Conservation (phyloP, 768 basidiomycete species). For the Xerocomellus chrysenteron region DNA sequence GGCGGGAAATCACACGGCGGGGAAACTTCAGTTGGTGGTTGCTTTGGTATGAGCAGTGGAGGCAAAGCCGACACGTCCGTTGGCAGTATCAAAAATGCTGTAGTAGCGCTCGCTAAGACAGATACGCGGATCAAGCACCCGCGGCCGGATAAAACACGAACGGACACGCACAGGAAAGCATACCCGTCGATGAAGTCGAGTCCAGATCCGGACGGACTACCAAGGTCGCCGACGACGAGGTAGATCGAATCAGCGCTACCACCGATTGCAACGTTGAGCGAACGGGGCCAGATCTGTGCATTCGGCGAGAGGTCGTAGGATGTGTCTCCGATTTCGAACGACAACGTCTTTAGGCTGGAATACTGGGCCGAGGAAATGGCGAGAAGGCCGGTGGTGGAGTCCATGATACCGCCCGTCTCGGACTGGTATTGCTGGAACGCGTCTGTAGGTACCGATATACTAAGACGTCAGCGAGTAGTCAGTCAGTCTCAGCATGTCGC, state of each 20-base stretch:
- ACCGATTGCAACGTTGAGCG: conserved; percentile 31
- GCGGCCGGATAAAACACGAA: neutral
- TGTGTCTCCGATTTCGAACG: conserved; percentile 26
- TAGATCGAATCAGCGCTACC: conserved; percentile 26
- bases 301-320: conserved; percentile 25
- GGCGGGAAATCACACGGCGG: neutral
- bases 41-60: neutral
- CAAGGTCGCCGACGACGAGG: conserved; percentile 30
- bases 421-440: conserved; percentile 26
- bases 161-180: conserved; percentile 8
- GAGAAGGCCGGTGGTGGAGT: conserved; percentile 31
- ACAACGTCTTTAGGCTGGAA: conserved; percentile 22
- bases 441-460: conserved; percentile 17
- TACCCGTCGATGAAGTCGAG: conserved; percentile 28
- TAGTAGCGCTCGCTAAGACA: conserved; percentile 33
- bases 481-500: neutral
- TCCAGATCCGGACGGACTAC: conserved; percentile 8
- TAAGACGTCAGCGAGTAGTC: conserved; percentile 5
- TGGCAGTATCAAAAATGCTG: conserved; percentile 31
- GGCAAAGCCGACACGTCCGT: conserved; percentile 9
- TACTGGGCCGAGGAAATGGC: conserved; percentile 27
- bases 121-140: neutral
- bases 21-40: neutral
- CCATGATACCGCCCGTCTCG: conserved; percentile 28
- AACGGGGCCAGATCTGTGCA: conserved; percentile 37